Conservation (phyloP, 2,329 filamentous ascomycete species). For the Pseudogymnoascus sp. region DNA sequence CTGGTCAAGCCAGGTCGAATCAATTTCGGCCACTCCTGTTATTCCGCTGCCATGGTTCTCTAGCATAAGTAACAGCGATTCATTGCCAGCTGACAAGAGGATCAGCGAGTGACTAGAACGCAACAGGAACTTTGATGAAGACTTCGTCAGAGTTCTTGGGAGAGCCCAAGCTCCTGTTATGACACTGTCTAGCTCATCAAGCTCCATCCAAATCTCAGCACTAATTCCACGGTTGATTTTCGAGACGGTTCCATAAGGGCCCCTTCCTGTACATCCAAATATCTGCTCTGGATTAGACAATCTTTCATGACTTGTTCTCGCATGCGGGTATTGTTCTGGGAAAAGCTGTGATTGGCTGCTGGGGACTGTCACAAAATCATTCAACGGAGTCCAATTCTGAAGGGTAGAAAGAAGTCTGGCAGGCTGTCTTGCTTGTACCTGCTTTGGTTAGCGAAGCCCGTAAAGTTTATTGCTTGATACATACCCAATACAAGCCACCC, state of each 20-base stretch:
- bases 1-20: slow-evolving; percentile 40
- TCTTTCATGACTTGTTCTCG: slow-evolving; percentile 19
- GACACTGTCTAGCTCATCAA: slow-evolving; percentile 38
- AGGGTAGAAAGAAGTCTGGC: slow-evolving; percentile 51
- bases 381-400: slow-evolving; percentile 48
- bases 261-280: slow-evolving; percentile 60
- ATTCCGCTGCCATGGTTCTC: slow-evolving; percentile 40
- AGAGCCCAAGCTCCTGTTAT: slow-evolving; percentile 49
- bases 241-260: slow-evolving; percentile 52
- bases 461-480: slow-evolving; percentile 12
- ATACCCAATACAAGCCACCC: slow-evolving; percentile 56
- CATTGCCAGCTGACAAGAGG: slow-evolving; percentile 23
- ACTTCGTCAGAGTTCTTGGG: slow-evolving; percentile 10
- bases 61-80: slow-evolving; percentile 35
- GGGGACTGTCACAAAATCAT: slow-evolving; percentile 37
- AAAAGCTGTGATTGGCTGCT: slow-evolving; percentile 15
- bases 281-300: slow-evolving; percentile 43
- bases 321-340: slow-evolving; percentile 29
- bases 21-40: slow-evolving; percentile 34
- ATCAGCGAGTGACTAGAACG: slow-evolving; percentile 12
- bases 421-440: slow-evolving; percentile 48
- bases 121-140: not conserved
- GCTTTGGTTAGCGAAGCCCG: slow-evolving; percentile 2
- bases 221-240: slow-evolving; percentile 64
- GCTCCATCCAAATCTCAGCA: slow-evolving; percentile 54